Percentiles rank a stretch among this genome's conserved stretches.
Evolutionary conservation across 73 alveolate genomes (phyloP).

Genomic region (Tetrahymena borealis): DNA sequence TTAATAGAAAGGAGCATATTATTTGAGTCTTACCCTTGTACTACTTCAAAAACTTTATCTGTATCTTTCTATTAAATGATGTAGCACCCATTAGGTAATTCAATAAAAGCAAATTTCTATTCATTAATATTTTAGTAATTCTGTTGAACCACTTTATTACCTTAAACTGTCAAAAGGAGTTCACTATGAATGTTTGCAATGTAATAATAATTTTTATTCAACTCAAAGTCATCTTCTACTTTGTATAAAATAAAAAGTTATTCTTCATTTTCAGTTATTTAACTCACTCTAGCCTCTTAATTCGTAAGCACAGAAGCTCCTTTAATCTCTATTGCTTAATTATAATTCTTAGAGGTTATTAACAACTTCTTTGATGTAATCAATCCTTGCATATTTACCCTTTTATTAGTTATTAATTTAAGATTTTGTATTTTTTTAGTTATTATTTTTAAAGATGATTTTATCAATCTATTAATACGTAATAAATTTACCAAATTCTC

Average conservation of each 20-base stretch:
- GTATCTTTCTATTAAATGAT: not conserved
- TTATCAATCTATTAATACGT: not conserved
- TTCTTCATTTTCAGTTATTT: not conserved
- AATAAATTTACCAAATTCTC: not conserved
- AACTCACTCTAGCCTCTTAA: not conserved
- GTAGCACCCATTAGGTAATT: not conserved
- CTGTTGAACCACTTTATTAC: not conserved
- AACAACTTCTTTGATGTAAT: not conserved
- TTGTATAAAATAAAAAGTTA: not conserved
- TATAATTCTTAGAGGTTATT: not conserved
- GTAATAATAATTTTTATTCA: not conserved
- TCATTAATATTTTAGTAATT: not conserved
- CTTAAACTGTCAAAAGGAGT: not conserved
- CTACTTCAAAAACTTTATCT: not conserved
- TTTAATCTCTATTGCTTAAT: not conserved
- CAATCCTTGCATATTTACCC: not conserved
- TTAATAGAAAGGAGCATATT: not conserved
- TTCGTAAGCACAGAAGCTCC: not conserved
- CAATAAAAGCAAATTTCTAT: not conserved
- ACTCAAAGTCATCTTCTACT: not conserved
- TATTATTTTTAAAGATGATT: not conserved
- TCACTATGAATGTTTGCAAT: not conserved
- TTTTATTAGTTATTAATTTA: too few relatives aligned
- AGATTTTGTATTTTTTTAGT: not conserved
- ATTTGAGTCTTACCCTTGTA: not conserved